These are phyloP conservation scores for Solanum chiquidenum DNA, from an alignment of 257 asterid genomes.

Conservation along the genomic window DNA sequence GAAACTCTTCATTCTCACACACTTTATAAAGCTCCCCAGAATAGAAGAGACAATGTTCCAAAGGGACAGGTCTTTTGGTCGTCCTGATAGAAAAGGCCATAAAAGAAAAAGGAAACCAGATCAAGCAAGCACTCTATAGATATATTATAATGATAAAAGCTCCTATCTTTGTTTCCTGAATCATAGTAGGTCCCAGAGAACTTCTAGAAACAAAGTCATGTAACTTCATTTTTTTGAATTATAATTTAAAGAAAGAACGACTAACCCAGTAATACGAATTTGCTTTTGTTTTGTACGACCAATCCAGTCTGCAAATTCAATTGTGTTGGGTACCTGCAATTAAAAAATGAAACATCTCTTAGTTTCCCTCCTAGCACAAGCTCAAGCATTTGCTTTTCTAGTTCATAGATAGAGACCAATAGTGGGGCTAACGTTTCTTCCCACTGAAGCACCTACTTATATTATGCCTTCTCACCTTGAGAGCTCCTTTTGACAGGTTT, in stretches of 20 bases:
- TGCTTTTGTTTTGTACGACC: constrained; percentile 93
- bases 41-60: constrained; percentile 89
- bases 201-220: neutral
- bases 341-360: constrained; percentile 3
- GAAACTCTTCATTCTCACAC: constrained; percentile 78
- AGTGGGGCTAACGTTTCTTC: neutral
- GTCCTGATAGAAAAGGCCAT: constrained; percentile 47
- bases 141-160: neutral
- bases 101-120: constrained; percentile 1
- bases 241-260: constrained; percentile 14
- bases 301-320: constrained; percentile 99
- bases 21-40: constrained; percentile 88
- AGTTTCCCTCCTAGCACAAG: neutral
- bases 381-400: neutral
- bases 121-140: neutral
- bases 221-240: neutral
- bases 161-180: neutral
- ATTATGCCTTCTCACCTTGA: neutral
- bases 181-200: neutral
- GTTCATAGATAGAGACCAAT: neutral
- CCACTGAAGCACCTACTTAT: neutral
- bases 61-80: constrained; percentile 91
- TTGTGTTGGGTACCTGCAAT: constrained; percentile 84
- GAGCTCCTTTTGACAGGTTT: neutral
- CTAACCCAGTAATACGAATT: constrained; percentile 91